Percentiles rank a stretch among this genome's conserved stretches.
Conservation (phyloP, 345 rosid species). For the Capsella bursapastoris region DNA sequence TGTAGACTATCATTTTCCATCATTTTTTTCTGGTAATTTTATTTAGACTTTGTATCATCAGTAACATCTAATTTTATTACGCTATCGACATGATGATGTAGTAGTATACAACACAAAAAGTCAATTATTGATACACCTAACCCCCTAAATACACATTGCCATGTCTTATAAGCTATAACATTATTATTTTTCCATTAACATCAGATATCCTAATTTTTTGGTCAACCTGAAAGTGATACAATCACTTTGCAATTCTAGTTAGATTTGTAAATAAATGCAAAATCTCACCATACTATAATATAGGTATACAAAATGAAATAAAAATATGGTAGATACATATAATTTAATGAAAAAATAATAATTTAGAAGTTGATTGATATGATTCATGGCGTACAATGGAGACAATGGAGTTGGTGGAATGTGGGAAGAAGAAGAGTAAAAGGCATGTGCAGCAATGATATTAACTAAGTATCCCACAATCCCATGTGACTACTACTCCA, state of each 20-base stretch:
- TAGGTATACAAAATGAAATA: neutral
- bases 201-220: neutral
- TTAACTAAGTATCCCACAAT: constrained; percentile 35
- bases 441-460: constrained; percentile 40
- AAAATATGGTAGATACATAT: constrained; percentile 25
- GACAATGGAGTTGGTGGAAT: constrained; percentile 44
- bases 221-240: constrained; percentile 10
- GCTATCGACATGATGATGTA: neutral
- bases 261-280: constrained; percentile 1
- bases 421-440: constrained; percentile 41
- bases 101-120: neutral
- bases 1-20: neutral
- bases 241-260: constrained; percentile 12
- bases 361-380: neutral
- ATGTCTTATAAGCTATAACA: neutral
- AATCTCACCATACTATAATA: neutral
- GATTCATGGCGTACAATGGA: constrained; percentile 38
- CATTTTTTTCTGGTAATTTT: too few species aligned
- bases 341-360: neutral
- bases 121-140: neutral
- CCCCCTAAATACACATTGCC: neutral
- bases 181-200: neutral
- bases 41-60: neutral
- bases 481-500: constrained; percentile 46
- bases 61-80: neutral